phyloP scores from a whole-genome alignment of 345 rosid genomes.

The Brassica nigra region DNA sequence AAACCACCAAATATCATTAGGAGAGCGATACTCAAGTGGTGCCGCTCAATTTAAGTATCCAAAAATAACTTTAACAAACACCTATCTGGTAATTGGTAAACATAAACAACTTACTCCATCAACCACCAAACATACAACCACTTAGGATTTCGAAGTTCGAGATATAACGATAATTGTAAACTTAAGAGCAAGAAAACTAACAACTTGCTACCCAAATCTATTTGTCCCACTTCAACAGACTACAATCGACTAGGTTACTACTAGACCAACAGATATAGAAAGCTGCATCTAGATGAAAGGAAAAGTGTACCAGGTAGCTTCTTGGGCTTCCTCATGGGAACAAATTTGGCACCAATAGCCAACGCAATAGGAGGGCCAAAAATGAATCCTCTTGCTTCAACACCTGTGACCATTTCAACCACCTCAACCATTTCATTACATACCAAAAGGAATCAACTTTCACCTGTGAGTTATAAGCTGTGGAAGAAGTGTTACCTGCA shows the following conservation, averaged over 20 bases:
- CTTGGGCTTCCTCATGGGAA: constrained; percentile 96
- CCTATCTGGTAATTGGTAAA: not conserved
- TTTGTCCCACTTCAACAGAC: not conserved
- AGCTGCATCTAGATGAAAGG: not conserved
- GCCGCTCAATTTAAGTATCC: not conserved
- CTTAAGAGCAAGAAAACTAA: not conserved
- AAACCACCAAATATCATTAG: constrained; percentile 10
- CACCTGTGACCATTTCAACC: constrained; percentile 46
- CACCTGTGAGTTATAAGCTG: not conserved
- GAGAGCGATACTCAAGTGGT: not conserved
- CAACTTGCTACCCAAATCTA: not conserved
- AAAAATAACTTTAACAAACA: not conserved
- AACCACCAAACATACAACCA: not conserved
- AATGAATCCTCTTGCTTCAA: constrained; percentile 98
- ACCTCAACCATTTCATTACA: not conserved
- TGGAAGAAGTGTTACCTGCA: constrained; percentile 53
- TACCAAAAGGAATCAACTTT: not conserved
- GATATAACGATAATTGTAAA: not conserved
- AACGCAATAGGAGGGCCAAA: constrained; percentile 99
- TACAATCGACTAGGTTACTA: no score
- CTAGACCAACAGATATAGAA: no score
- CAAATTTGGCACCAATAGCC: constrained; percentile 98
- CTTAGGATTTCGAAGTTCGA: not conserved
- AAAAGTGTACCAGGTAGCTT: constrained; percentile 76
- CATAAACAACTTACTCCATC: not conserved